Evolutionary conservation across 768 basidiomycete genomes (phyloP), one percentile per base, ranked within the genome.

Genomic region (Rhodotorula taiwanensis): DNA sequence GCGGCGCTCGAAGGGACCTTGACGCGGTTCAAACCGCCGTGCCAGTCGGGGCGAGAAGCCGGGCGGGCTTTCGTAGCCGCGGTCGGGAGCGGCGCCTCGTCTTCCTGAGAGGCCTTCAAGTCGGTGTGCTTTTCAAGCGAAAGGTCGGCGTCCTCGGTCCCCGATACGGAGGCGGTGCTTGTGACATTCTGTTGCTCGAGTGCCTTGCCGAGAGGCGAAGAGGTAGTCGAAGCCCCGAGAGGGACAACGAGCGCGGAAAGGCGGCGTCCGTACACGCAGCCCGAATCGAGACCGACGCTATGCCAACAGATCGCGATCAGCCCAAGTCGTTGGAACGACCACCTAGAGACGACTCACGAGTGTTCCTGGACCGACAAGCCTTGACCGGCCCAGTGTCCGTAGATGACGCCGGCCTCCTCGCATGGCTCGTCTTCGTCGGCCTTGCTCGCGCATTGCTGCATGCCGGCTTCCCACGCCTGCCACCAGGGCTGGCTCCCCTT

Each of bases 261-360:
- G 21, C 58, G 52, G 9, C 59, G 59, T 15, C 68, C 68, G 47
- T 58, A 61, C 25, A 64, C 63, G 51, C 68, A 69, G 27, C 60
- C 68, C 0, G 60, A 31, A 47, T 69, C 68, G 60, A 69, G 68
- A 10, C 68, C 67, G 45, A 69, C 34, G 0, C 63, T 69, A 51
- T 10, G 1, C 21, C 25, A 21, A n/a, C 31, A 9, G 28, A 6
- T 30, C 4, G 43, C 11, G 1, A 16, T 47, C 9, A 42, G 33
- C 10, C 4, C 4, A 27, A n/a, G 11, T 49, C 2, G 33, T 39
- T n/a, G 11, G 7, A 36, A 25, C 18, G 23, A 30, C 20, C 2
- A 14, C 16, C 18, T 30, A n/a, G 23, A 50, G 30, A 28, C 36
- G 18, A 54, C 60, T 42, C 28, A 64, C 60, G 50, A 52, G 25